Base-by-base conservation (phyloP, 768 basidiomycete genomes). In the Mycena sanguinolenta region DNA sequence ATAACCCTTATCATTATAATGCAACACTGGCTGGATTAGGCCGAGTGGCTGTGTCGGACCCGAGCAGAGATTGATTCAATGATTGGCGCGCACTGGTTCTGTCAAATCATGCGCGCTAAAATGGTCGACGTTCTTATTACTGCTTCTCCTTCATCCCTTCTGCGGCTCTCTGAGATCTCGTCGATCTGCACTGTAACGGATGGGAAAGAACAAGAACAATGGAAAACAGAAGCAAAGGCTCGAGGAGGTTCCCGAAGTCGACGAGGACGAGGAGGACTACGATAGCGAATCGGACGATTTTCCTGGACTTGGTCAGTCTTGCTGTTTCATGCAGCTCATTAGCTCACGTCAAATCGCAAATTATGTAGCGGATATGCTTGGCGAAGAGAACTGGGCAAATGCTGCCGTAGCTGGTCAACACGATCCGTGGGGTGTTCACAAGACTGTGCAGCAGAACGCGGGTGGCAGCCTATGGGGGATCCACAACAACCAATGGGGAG, bases 221-320 rank as follows among this genome's bases (percentile, higher is more conserved):
- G 73, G 73, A 42, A 74, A 74, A 36, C 73, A 74, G 52, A 74
- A 74, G 59, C 63, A 55, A 44, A 25, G 5, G 38, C 63, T 71
- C 21, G 73, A 74, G 53, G 66, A 70, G 58, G 70, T 74, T 19
- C 69, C 66, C 23, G 73, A 74, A 65, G 49, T 59, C 23, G 67
- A 67, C 17, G 61, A 70, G 21, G 69, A 44, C 1, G 73, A 74
- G 14, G 73, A 74, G 59, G 66, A 69, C 49, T 71, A 68, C 30
- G 69, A 71, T 58, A 69, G 70, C 46, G 39, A n/a, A 27, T 66
- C 57, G 3, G 71, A 64, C n/a, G 72, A 63, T 2, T 60, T 53
- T 14, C 53, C 34, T 23, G 72, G 72, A 58, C 38, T 65, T 19
- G 61, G 69, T 73, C 58, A 27, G 69, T 57, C 32, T 30, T 59